Evolutionary conservation across 768 basidiomycete species (phyloP).

Genomic region (Cystoderma amianthinum): DNA sequence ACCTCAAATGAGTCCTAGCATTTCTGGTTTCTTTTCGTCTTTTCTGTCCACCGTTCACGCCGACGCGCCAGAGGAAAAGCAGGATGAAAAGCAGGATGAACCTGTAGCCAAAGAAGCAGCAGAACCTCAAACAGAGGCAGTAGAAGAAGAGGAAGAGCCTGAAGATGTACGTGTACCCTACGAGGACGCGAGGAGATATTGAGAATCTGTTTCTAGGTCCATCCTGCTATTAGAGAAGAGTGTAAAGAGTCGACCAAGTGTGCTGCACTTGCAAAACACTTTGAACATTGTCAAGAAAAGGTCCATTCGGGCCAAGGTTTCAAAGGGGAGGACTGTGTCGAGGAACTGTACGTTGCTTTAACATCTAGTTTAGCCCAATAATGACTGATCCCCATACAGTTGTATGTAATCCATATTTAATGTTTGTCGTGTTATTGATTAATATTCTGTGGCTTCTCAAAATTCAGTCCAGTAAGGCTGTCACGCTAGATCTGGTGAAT

Average conservation of each 20-base stretch:
- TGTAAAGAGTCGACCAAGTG: conserved; percentile 66
- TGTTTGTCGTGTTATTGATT: background rate
- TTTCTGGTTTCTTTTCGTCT: conserved; percentile 38
- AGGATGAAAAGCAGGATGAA: too few relatives aligned
- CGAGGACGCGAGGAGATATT: too few relatives aligned
- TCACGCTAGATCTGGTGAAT: background rate
- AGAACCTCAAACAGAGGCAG: conserved; percentile 38
- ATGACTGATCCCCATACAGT: too few relatives aligned
- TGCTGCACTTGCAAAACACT: conserved; percentile 67
- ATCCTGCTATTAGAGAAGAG: conserved; percentile 70
- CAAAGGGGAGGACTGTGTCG: conserved; percentile 89
- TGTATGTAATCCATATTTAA: conserved; percentile 30
- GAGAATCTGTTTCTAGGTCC: conserved; percentile 48
- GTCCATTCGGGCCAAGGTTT: conserved; percentile 75
- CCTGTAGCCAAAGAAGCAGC: conserved; percentile 61
- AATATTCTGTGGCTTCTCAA: background rate
- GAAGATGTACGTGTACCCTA: conserved; percentile 65
- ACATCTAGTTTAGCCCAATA: too few relatives aligned
- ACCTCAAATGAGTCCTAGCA: conserved; percentile 28
- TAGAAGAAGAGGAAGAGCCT: conserved; percentile 58
- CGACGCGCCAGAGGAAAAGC: conserved; percentile 32
- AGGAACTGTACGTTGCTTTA: conserved; percentile 71
- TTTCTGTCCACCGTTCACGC: conserved; percentile 36
- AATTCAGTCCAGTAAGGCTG: conserved; percentile 53
- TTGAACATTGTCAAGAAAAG: conserved; percentile 88